A percentile compares a stretch with the other conserved stretches of the same genome.
These are phyloP conservation scores for Kurtzmaniella quercitrusa DNA, from an alignment of 1,139 yeast genomes.

Conservation along the genomic window DNA sequence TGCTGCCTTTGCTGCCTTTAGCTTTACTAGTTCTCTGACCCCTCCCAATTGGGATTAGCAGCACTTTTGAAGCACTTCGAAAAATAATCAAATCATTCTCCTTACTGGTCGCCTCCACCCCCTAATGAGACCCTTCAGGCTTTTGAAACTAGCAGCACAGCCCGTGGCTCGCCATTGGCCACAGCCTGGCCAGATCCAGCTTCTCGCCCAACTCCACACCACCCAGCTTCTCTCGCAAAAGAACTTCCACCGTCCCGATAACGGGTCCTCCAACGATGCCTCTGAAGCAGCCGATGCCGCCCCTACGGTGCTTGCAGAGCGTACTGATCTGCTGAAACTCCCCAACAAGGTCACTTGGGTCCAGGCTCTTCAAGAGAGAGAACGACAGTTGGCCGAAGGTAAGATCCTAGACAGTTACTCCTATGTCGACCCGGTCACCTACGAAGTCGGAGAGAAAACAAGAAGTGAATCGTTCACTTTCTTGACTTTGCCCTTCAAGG, in stretches of 20 bases:
- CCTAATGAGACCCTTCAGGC: not conserved
- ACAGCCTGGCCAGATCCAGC: no score
- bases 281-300: conserved; percentile 68
- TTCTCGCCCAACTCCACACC: not conserved
- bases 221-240: not conserved
- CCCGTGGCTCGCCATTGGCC: no score
- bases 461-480: conserved; percentile 73
- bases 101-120: no score
- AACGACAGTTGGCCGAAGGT: conserved; percentile 66
- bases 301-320: conserved; percentile 58
- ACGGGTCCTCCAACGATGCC: conserved; percentile 38
- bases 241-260: conserved; percentile 35
- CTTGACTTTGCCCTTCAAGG: conserved; percentile 74
- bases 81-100: no score
- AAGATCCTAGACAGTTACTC: conserved; percentile 64
- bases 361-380: conserved; percentile 73
- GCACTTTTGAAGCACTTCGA: no score
- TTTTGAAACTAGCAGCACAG: not conserved
- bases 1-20: no score
- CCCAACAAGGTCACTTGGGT: conserved; percentile 76
- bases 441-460: conserved; percentile 67
- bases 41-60: not conserved
- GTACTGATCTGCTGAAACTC: conserved; percentile 27
- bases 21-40: no score
- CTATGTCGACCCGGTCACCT: conserved; percentile 69